Conservation (phyloP, 2,329 filamentous ascomycete genomes). For the Beauveria bassiana region DNA sequence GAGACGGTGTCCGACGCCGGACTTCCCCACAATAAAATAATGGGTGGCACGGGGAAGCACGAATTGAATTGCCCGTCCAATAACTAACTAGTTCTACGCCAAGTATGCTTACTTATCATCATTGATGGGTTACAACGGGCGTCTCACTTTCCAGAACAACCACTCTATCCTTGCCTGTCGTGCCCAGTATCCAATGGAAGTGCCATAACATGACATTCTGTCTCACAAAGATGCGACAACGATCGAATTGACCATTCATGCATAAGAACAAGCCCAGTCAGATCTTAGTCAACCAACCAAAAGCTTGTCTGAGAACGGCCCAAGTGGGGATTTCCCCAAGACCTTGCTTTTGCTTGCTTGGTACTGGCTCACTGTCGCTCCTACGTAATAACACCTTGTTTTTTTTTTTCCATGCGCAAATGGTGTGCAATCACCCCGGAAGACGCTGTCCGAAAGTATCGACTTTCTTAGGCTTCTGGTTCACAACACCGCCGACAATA, state of each 20-base stretch:
- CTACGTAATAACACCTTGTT: not conserved
- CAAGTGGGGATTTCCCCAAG: constrained; percentile 6
- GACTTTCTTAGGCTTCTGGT: not conserved
- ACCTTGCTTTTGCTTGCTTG: not conserved
- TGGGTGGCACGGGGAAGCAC: not conserved
- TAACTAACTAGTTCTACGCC: not conserved
- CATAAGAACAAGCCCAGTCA: not conserved
- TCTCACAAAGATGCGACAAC: not conserved
- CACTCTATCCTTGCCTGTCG: not conserved
- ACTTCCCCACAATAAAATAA: not conserved
- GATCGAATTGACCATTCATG: not conserved
- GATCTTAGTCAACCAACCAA: constrained; percentile 4
- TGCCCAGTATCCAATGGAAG: not conserved
- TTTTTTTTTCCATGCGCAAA: constrained; percentile 3
- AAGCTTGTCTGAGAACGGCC: constrained; percentile 1
- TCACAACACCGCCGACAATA: not conserved
- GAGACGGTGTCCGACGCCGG: constrained; percentile 7
- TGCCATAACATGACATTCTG: not conserved
- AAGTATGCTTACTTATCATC: not conserved
- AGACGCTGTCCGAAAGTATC: constrained; percentile 8
- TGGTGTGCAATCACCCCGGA: constrained; percentile 4
- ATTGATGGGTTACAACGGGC: not conserved
- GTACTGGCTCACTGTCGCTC: not conserved
- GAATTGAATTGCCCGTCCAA: not conserved
- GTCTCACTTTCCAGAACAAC: not conserved